Evolutionary conservation across 2,329 filamentous ascomycete species (phyloP), one percentile per base, ranked within the genome.

Genomic region (Mollisiaceae sp.): DNA sequence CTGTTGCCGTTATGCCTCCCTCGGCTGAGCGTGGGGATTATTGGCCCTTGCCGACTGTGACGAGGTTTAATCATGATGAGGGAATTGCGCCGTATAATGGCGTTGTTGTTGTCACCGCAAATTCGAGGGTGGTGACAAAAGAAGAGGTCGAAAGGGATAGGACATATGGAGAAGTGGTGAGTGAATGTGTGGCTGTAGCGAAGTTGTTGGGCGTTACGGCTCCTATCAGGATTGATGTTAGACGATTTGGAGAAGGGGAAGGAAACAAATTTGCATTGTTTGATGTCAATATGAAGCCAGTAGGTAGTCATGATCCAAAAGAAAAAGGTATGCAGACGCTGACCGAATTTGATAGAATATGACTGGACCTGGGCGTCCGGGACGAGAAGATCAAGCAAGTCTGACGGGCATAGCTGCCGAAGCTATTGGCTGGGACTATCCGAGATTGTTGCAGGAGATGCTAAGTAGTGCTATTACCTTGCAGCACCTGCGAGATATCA

Each of bases 281-380:
- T 67, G 81, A 85, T 71, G 76, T 84, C 14, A 84, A 84, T 62
- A 82, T 84, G 79, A 83, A 84, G 70, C 82, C 82, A 18, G 79
- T 81, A 72, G 75, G 78, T 76, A 32, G 50, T 47, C 60, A 32
- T 14, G 8, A 62, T 35, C 32, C 27, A 39, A 4, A 54, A 36
- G 32, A 38, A n/a, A 35, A 4, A 6, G 45, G 38, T 32, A 55
- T 20, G 5, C 35, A 41, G n/a, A 15, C 50, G 32, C 27, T 59
- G 56, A 56, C 18, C 18, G 15, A 8, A 22, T 36, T 36, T 32
- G 15, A 9, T 59, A 80, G 77, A 82, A 82, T 57, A 82, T 82
- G 77, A 82, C 80, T 4, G 82, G 81, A 0, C 80, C 81, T 2
- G 82, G 81, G 2, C 75, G 81, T 15, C 80, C 81, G 0, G 81